Conservation (phyloP, 2,329 filamentous ascomycete genomes). For the Didymella keratinophila region DNA sequence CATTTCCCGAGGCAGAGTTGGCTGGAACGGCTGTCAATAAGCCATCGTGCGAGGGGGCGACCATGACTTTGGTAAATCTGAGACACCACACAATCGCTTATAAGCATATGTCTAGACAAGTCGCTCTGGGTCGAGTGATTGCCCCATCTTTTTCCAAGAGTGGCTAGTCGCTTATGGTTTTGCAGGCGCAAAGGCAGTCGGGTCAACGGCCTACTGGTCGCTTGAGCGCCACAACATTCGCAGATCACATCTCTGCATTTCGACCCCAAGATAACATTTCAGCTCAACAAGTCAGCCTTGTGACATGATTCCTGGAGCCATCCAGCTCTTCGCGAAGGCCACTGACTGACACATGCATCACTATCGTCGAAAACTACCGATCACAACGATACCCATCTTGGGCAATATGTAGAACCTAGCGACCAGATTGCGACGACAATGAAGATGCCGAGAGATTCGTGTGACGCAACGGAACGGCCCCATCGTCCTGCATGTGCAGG, state of each 20-base stretch:
- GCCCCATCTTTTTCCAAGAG: neutral
- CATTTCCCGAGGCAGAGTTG: neutral
- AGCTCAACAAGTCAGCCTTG: conserved; percentile 1
- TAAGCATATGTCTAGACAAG: neutral
- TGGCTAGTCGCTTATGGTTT: neutral
- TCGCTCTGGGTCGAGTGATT: neutral
- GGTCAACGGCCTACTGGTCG: neutral
- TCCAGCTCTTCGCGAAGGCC: neutral
- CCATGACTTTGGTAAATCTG: no score
- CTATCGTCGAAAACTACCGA: neutral
- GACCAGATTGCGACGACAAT: neutral
- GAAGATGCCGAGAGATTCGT: neutral
- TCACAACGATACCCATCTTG: neutral
- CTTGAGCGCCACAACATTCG: neutral
- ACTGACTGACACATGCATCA: neutral
- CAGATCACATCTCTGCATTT: neutral
- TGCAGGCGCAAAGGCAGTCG: neutral
- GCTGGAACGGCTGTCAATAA: neutral
- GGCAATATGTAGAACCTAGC: neutral
- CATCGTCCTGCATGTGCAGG: neutral
- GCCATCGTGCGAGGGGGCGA: neutral
- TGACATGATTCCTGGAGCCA: neutral
- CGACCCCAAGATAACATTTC: neutral
- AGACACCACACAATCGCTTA: no score
- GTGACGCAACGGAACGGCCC: neutral